Conservation (phyloP, 768 basidiomycete genomes). For the Pholiota conissans region DNA sequence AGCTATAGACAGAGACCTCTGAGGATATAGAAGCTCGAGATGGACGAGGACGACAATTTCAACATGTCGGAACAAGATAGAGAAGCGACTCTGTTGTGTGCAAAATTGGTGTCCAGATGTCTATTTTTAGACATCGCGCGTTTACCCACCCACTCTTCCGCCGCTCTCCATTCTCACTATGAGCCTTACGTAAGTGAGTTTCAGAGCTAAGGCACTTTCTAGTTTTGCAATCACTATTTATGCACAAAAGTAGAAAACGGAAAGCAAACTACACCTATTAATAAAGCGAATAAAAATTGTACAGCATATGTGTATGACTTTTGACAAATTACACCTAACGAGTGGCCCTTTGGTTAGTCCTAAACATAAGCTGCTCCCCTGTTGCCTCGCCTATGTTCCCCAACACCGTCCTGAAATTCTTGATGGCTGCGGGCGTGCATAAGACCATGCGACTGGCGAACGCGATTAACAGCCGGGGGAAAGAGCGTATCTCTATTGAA, state of each 20-base stretch:
- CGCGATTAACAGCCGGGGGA: constrained; percentile 42
- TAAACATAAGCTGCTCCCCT: not conserved
- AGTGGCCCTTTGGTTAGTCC: not conserved
- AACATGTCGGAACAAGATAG: not conserved
- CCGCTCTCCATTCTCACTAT: not conserved
- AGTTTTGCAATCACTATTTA: not conserved
- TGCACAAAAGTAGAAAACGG: not conserved
- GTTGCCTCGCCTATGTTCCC: not conserved
- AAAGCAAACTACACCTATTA: not conserved
- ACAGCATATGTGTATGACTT: no score
- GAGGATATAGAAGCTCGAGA: no score
- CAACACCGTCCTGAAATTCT: not conserved
- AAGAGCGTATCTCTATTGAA: constrained; percentile 75
- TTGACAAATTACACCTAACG: not conserved
- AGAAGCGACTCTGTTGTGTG: not conserved
- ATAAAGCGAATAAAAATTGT: no score
- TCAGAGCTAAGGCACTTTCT: no score
- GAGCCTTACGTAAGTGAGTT: no score
- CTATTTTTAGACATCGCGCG: not conserved
- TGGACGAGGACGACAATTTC: not conserved
- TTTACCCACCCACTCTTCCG: not conserved
- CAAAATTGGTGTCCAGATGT: no score
- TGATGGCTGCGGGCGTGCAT: no score
- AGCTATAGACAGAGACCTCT: not conserved
- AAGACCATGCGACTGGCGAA: constrained; percentile 3